Evolutionary conservation across 345 rosid species (phyloP).

Genomic region (Bruguiera gymnorhiza): DNA sequence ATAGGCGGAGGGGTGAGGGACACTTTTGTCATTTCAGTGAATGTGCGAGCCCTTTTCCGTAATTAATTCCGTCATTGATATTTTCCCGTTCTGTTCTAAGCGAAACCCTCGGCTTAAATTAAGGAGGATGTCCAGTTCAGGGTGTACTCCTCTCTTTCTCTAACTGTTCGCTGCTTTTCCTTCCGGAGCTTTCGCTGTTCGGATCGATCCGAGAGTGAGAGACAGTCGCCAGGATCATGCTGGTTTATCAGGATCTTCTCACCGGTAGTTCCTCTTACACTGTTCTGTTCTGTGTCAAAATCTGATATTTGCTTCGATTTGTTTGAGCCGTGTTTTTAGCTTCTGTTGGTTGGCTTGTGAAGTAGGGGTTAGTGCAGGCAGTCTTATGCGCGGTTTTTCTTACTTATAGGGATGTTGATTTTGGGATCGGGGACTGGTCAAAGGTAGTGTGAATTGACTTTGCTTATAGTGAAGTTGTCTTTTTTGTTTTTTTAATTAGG

Average conservation of each 20-base stretch:
- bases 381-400: no score
- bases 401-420: no score
- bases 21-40: no score
- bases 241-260: slow-evolving; percentile 77
- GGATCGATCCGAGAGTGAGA: slow-evolving; percentile 24
- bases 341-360: not conserved
- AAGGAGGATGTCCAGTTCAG: no score
- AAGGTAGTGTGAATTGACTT: no score
- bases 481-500: no score
- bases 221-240: slow-evolving; percentile 49
- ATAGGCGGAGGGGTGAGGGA: no score
- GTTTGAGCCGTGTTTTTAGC: not conserved
- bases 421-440: no score
- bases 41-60: slow-evolving; percentile 2
- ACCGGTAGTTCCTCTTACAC: slow-evolving; percentile 34
- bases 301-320: slow-evolving; percentile 12
- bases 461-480: no score
- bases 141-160: slow-evolving; percentile 34
- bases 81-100: not conserved
- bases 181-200: slow-evolving; percentile 24
- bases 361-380: no score
- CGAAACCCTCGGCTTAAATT: no score
- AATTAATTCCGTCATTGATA: not conserved
- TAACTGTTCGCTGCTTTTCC: slow-evolving; percentile 25
- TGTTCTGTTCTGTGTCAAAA: not conserved